Evolutionary conservation across 2,329 filamentous ascomycete species (phyloP).

Genomic region (Colletotrichum tropicale): DNA sequence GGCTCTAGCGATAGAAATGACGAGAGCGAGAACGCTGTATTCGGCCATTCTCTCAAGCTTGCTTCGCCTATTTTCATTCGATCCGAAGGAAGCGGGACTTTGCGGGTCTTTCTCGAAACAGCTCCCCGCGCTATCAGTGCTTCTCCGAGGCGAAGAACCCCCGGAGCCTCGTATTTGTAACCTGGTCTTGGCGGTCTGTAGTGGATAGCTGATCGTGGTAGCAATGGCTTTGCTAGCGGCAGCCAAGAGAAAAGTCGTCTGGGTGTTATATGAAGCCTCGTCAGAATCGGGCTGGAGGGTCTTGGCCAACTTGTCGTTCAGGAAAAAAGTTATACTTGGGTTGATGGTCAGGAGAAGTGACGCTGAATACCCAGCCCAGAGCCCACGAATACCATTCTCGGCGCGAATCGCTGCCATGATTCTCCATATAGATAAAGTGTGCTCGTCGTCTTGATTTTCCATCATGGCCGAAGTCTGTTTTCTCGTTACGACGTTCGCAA

Average conservation of each 20-base stretch:
- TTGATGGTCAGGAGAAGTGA: conserved; percentile 82
- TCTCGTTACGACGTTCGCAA: conserved; percentile 81
- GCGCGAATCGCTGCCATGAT: conserved; percentile 67
- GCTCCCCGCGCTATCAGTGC: conserved; percentile 25
- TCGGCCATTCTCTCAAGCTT: conserved; percentile 29
- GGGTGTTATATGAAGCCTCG: conserved; percentile 25
- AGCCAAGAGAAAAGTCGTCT: conserved; percentile 55
- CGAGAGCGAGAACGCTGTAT: conserved; percentile 65
- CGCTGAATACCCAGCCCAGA: conserved; percentile 90
- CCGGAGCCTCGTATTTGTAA: conserved; percentile 62
- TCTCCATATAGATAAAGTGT: conserved; percentile 49
- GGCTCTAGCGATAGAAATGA: conserved; percentile 59
- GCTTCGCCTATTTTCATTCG: neutral
- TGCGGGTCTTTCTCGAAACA: neutral
- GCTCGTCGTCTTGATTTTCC: neutral
- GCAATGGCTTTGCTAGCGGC: conserved; percentile 81
- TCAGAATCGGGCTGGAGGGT: conserved; percentile 56
- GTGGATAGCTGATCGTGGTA: conserved; percentile 80
- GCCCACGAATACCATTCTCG: conserved; percentile 75
- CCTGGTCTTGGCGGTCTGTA: conserved; percentile 83
- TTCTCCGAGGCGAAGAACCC: neutral
- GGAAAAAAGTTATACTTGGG: conserved; percentile 83
- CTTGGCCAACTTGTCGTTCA: conserved; percentile 75
- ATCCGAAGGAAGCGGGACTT: neutral
- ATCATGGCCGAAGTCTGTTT: conserved; percentile 70